Base-by-base conservation (phyloP, 73 alveolate species). In the Effrenium voratum region DNA sequence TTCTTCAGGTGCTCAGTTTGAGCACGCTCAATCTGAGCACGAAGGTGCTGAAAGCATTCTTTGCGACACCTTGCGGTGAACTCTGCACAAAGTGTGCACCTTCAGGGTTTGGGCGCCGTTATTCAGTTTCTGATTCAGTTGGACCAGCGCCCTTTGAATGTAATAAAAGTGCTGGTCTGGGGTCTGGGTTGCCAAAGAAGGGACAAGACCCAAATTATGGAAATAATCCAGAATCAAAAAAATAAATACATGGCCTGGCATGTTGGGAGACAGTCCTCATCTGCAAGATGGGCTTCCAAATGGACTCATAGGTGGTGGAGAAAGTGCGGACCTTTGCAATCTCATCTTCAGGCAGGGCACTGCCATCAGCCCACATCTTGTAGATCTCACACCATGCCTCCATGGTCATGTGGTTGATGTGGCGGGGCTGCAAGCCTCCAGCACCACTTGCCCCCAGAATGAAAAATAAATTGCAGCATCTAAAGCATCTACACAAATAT, bases 391-490 rank as follows among this genome's bases (percentile, higher is more conserved):
- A 57, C 60, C 50, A 84, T 2, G 80, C 43, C 26, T 84, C 93
- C 60, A 84, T 52, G 81, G 63, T 38, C 81, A 59, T 84, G 60
- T 84, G 93, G 57, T 84, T 44, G 43, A 84, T 24, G 60, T 84
- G 93, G 28, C 93, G 55, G 1, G 93, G 93, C 36, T 19, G 44
- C 80, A 84, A 12, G 22, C 93, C 93, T 84, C 60, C n/a, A n/a
- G n/a, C n/a, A n/a, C n/a, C n/a, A n/a, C n/a, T n/a, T 57, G n/a
- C 28, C 3, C 16, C 72, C 72, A 22, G n/a, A 57, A 22, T 22
- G 28, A 22, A 30, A 2, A 57, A 66, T 24, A 66, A 22, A 22
- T 1, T 57, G 72, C 72, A 19, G 10, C 28, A 2, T 1, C 28
- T 22, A 57, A 57, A 57, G 1, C 72, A 57, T 30, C 16, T 57